Conservation (phyloP, 805 yeast genomes). For the Teunomyces aglyptinius region DNA sequence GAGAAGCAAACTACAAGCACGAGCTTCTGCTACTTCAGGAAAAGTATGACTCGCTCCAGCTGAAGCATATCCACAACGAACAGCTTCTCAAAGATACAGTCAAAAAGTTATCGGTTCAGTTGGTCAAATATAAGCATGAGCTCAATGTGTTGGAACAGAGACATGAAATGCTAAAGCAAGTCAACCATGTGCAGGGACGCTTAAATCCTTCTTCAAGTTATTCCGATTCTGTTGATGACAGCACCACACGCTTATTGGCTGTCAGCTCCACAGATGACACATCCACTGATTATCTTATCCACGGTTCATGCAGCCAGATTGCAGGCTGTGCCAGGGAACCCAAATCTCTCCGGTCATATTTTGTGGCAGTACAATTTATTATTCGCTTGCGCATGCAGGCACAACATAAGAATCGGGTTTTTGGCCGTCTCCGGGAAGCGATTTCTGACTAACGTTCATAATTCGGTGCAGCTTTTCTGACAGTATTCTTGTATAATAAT, state of each 20-base stretch:
- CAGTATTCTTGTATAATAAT: not conserved
- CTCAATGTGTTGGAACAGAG: conserved; percentile 6
- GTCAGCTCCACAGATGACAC: not conserved
- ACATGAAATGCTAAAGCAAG: conserved; percentile 7
- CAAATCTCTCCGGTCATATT: conserved; percentile 10
- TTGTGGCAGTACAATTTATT: conserved; percentile 13
- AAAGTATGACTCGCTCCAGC: conserved; percentile 2
- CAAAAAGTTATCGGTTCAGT: conserved; percentile 7
- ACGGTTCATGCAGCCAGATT: not conserved
- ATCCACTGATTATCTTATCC: conserved; percentile 6
- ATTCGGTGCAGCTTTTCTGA: not conserved
- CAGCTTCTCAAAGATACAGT: conserved; percentile 5
- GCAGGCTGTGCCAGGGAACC: not conserved
- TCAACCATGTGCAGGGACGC: not conserved
- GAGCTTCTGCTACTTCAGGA: not conserved
- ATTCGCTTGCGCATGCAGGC: conserved; percentile 9
- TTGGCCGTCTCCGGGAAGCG: not conserved
- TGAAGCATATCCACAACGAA: not conserved
- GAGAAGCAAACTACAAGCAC: not conserved
- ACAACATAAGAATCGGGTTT: not conserved
- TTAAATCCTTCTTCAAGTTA: not conserved
- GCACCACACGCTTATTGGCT: not conserved
- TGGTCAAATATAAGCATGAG: conserved; percentile 8
- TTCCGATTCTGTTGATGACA: not conserved
- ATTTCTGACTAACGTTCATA: not conserved